Conservation (phyloP, 1,284 basidiomycete species). For the Lentinula novae-zelandiae region DNA sequence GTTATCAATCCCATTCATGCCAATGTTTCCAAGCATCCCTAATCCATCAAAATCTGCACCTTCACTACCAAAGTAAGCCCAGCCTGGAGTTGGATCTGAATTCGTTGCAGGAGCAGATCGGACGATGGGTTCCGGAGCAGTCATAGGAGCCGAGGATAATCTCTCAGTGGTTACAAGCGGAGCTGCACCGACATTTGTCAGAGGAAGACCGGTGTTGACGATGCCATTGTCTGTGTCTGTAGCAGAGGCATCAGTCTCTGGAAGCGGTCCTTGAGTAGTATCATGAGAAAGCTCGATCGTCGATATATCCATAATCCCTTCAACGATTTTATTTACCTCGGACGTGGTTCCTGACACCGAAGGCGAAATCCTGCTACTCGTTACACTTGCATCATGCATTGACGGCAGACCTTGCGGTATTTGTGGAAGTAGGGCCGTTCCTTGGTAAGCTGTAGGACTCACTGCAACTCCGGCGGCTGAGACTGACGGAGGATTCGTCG, state of each 20-base stretch:
- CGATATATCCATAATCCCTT: neutral
- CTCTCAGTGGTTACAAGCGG: neutral
- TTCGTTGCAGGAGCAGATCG: neutral
- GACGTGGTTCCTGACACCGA: neutral
- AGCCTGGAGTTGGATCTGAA: neutral
- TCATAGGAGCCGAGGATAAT: neutral
- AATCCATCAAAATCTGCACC: constrained; percentile 25
- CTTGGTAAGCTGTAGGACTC: neutral
- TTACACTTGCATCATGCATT: constrained; percentile 1
- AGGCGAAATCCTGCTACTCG: neutral
- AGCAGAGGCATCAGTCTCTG: neutral
- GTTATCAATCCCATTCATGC: neutral
- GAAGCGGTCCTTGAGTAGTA: neutral
- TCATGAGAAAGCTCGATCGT: neutral
- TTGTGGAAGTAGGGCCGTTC: neutral
- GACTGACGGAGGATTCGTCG: constrained; percentile 28
- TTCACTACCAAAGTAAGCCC: constrained; percentile 27
- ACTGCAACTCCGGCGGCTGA: constrained; percentile 12
- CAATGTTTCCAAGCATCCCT: neutral
- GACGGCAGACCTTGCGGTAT: constrained; percentile 5
- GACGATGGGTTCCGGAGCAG: neutral
- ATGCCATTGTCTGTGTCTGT: neutral
- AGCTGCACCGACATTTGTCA: too few species aligned
- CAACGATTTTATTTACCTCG: neutral
- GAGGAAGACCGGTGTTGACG: neutral